These are phyloP conservation scores for Blastocystis sp. DNA, from an alignment of 352 stramenopile genomes.

Conservation along the genomic window DNA sequence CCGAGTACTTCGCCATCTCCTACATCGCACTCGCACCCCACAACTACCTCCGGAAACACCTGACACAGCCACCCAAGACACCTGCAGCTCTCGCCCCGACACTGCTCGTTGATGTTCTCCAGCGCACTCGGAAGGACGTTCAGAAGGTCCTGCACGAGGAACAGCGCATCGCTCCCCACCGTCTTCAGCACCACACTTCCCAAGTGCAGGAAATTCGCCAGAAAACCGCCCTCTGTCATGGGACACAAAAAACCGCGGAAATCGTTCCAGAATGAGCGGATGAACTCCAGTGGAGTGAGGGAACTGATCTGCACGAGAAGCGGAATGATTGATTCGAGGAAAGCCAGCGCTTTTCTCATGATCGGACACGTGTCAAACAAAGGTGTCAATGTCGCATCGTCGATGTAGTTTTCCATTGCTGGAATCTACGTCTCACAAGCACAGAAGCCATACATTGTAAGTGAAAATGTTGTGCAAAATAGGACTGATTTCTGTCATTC, in stretches of 20 bases:
- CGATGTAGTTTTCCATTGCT: constrained; percentile 2
- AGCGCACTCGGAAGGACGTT: neutral
- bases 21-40: neutral
- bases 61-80: constrained; percentile 10
- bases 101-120: neutral
- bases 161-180: neutral
- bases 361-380: neutral
- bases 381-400: neutral
- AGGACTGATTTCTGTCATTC: neutral
- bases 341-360: neutral
- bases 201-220: neutral
- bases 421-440: neutral
- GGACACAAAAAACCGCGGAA: neutral
- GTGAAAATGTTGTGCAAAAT: neutral
- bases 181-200: neutral
- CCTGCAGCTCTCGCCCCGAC: constrained; percentile 1
- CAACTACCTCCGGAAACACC: neutral
- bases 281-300: neutral
- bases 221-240: neutral
- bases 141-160: neutral
- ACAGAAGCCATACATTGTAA: neutral
- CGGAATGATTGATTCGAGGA: neutral
- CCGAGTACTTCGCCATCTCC: neutral
- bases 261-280: neutral
- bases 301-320: neutral